Evolutionary conservation across 2,329 filamentous ascomycete species (phyloP).

Genomic region (Pochonia chlamydosporia): DNA sequence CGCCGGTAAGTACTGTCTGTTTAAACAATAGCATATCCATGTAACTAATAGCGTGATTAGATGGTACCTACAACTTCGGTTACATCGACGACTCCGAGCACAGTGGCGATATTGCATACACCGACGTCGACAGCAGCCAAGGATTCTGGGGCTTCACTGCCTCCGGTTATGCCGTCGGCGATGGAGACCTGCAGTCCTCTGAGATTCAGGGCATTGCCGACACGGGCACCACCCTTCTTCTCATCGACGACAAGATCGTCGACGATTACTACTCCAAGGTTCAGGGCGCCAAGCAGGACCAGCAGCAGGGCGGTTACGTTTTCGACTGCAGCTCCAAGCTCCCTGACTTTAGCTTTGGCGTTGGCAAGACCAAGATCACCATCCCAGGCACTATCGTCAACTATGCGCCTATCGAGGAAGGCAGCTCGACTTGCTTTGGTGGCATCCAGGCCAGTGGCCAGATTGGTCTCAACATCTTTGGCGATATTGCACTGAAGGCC

Average conservation of each 20-base stretch:
- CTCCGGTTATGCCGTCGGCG: slow-evolving; percentile 14
- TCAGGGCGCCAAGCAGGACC: slow-evolving; percentile 26
- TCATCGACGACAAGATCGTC: slow-evolving; percentile 48
- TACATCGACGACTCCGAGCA: slow-evolving; percentile 60
- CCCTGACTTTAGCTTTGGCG: slow-evolving; percentile 46
- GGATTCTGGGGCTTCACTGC: slow-evolving; percentile 54
- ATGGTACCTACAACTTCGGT: slow-evolving; percentile 70
- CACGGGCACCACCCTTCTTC: slow-evolving; percentile 57
- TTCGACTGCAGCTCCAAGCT: slow-evolving; percentile 37
- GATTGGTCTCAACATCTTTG: slow-evolving; percentile 49
- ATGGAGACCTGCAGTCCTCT: slow-evolving; percentile 13
- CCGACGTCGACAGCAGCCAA: slow-evolving; percentile 51
- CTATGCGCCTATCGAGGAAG: slow-evolving; percentile 41
- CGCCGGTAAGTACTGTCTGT: slow-evolving; percentile 14
- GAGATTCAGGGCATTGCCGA: slow-evolving; percentile 47
- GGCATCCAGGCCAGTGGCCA: slow-evolving; percentile 55
- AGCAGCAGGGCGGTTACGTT: slow-evolving; percentile 33
- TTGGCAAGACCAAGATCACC: slow-evolving; percentile 50
- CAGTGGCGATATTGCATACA: slow-evolving; percentile 54
- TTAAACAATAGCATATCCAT: too few species aligned
- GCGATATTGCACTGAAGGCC: slow-evolving; percentile 55
- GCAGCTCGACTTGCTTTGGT: slow-evolving; percentile 53
- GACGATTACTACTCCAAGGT: slow-evolving; percentile 41
- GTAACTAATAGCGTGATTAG: too few species aligned
- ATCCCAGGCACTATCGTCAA: slow-evolving; percentile 46